Conservation (phyloP, 768 basidiomycete species). For the Cubamyces sp. region DNA sequence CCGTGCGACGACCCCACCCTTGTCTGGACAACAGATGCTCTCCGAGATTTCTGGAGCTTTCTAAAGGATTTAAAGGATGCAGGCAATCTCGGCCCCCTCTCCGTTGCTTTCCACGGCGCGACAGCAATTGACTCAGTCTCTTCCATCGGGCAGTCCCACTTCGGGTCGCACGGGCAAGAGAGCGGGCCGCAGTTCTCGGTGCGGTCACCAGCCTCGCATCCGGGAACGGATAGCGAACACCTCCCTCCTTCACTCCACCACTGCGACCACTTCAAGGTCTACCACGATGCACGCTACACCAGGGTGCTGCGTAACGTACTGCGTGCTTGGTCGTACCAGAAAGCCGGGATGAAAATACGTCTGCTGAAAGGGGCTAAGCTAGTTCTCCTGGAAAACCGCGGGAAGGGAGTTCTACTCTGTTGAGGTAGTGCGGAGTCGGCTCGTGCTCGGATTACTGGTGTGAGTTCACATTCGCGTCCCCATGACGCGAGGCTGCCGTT, state of each 20-base stretch:
- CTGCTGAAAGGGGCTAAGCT: constrained; percentile 23
- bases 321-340: constrained; percentile 19
- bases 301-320: constrained; percentile 16
- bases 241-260: not conserved
- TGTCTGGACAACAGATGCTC: constrained; percentile 20
- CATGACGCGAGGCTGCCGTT: too few relatives aligned
- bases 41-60: constrained; percentile 21
- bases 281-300: constrained; percentile 24
- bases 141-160: not conserved
- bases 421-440: not conserved
- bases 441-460: too few relatives aligned
- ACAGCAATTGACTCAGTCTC: not conserved
- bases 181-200: not conserved
- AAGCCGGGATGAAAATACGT: constrained; percentile 1
- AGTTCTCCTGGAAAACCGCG: constrained; percentile 20
- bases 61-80: constrained; percentile 13
- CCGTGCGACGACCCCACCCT: not conserved
- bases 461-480: too few relatives aligned
- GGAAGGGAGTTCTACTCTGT: constrained; percentile 13
- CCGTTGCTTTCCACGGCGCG: constrained; percentile 22
- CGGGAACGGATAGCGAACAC: not conserved
- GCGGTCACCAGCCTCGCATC: not conserved
- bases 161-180: constrained; percentile 14
- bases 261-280: constrained; percentile 24
- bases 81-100: constrained; percentile 22